Base-by-base conservation (phyloP, 331 rosid species). In the Rhamnella rubrinervis region DNA sequence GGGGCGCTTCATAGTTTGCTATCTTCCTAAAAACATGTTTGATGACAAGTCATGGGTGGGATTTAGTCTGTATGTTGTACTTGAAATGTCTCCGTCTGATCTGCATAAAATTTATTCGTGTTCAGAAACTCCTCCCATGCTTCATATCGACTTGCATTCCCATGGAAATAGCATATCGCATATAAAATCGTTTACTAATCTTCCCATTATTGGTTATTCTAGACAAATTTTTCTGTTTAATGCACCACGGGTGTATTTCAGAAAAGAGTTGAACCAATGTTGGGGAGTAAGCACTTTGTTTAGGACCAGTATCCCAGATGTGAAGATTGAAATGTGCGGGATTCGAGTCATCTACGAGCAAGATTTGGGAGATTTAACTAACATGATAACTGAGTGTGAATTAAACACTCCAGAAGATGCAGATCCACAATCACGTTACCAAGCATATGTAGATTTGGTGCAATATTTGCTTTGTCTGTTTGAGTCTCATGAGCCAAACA, bases 31-130 rank as follows among this genome's bases (percentile, higher is more conserved):
- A 47, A 75, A 28, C 25, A 26, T 75, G 53, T 31, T 37, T 17
- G 49, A 62, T 25, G 80, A 68, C 10, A 17, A 75, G 13, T 61
- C 61, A 7, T 75, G 80, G 74, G 37, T 47, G 44, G 70, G 79
- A 4, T 6, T 61, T 13, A 38, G 60, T 2, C n/a, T 38, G 0
- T 61, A 35, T 68, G 74, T 10, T 11, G n/a, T 39, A 2, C 61
- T 68, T 55, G n/a, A 16, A 11, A 15, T 40, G 64, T 2, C 4
- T 44, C 49, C 49, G 4, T 44, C 49, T 11, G 6, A 44, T 44
- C 14, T 44, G 14, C 16, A 9, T 14, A 44, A 44, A 14, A 44
- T 9, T 44, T 20, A 25, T 46, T 26, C 7, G 15, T 18, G 2
- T 57, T 11, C 7, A 57, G 38, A 57, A 57, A 6, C 15, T 25